Conservation (phyloP, 1,139 yeast genomes). For the Pichia sp. region DNA sequence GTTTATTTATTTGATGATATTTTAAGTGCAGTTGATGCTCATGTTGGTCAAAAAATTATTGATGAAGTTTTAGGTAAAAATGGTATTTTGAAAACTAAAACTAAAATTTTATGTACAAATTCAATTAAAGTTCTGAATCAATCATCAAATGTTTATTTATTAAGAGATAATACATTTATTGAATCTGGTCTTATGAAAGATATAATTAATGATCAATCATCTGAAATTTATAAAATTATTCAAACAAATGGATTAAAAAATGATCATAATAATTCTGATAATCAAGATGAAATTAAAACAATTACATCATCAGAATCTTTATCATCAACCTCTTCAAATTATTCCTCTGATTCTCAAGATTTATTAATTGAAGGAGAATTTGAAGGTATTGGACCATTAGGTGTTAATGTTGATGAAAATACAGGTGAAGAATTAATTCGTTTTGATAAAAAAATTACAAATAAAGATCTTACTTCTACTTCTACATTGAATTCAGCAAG, state of each 20-base stretch:
- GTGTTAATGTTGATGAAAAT: slow-evolving; percentile 15
- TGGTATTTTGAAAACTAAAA: slow-evolving; percentile 66
- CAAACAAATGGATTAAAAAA: slow-evolving; percentile 45
- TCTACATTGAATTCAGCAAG: slow-evolving; percentile 54
- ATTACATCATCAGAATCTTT: slow-evolving; percentile 1
- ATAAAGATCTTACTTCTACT: slow-evolving; percentile 11
- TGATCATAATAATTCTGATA: not conserved
- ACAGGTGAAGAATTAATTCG: slow-evolving; percentile 17
- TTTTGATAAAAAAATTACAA: slow-evolving; percentile 8
- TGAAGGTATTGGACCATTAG: slow-evolving; percentile 18
- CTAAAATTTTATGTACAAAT: slow-evolving; percentile 75
- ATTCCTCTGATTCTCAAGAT: slow-evolving; percentile 3
- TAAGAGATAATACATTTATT: slow-evolving; percentile 52
- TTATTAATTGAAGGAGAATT: slow-evolving; percentile 20
- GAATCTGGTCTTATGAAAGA: slow-evolving; percentile 55
- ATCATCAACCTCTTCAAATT: slow-evolving; percentile 3
- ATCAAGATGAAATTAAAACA: slow-evolving; percentile 2
- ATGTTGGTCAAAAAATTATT: slow-evolving; percentile 66
- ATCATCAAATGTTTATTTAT: slow-evolving; percentile 55
- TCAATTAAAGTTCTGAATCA: slow-evolving; percentile 65
- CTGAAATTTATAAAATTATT: slow-evolving; percentile 46
- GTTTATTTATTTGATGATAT: slow-evolving; percentile 74
- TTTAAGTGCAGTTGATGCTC: slow-evolving; percentile 80
- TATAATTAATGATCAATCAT: slow-evolving; percentile 36
- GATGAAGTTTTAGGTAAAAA: slow-evolving; percentile 51